These are phyloP conservation scores for Candida tropicalis DNA, from an alignment of 1,139 yeast genomes.

Conservation along the genomic window DNA sequence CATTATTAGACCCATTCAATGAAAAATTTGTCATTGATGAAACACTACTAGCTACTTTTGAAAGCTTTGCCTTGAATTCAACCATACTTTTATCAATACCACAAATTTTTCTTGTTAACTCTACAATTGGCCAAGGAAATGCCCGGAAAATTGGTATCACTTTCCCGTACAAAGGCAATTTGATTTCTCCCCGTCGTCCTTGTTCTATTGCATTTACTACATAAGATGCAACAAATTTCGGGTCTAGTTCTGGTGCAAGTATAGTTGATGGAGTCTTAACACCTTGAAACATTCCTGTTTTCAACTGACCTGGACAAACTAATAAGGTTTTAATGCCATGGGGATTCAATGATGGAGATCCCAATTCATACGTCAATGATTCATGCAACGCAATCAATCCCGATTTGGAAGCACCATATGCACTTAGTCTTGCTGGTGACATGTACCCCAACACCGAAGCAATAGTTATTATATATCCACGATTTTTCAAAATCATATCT, in stretches of 20 bases:
- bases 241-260: slow-evolving; percentile 82
- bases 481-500: slow-evolving; percentile 56
- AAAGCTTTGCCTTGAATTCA: slow-evolving; percentile 27
- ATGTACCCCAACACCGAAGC: slow-evolving; percentile 84
- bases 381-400: slow-evolving; percentile 86
- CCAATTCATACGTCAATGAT: slow-evolving; percentile 71
- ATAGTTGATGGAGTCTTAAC: slow-evolving; percentile 71
- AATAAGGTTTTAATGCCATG: slow-evolving; percentile 71
- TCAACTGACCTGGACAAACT: slow-evolving; percentile 85
- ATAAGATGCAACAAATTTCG: slow-evolving; percentile 59
- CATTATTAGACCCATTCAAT: slow-evolving; percentile 7
- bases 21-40: slow-evolving; percentile 19
- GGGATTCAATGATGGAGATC: slow-evolving; percentile 48
- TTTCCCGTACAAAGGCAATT: slow-evolving; percentile 74
- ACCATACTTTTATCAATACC: slow-evolving; percentile 67
- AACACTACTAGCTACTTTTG: slow-evolving; percentile 21
- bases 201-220: slow-evolving; percentile 58
- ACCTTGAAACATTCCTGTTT: slow-evolving; percentile 69
- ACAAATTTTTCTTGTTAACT: slow-evolving; percentile 50
- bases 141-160: slow-evolving; percentile 71
- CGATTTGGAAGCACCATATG: slow-evolving; percentile 89
- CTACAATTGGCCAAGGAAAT: slow-evolving; percentile 72
- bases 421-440: slow-evolving; percentile 79
- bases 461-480: slow-evolving; percentile 80
- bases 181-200: slow-evolving; percentile 71